phyloP scores from a whole-genome alignment of 441 rosid genomes.

The Flueggea neowawraea region DNA sequence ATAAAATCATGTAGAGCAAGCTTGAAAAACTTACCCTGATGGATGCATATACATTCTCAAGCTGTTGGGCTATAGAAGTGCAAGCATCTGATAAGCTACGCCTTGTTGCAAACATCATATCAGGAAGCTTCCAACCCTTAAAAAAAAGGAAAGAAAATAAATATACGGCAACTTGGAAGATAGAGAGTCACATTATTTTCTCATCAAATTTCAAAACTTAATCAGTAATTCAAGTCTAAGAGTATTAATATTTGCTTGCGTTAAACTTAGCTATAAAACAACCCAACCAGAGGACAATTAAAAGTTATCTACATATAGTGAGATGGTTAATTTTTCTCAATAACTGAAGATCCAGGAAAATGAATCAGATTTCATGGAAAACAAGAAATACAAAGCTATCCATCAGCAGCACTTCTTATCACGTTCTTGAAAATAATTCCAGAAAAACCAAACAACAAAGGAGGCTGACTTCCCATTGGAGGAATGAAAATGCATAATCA shows the following conservation, averaged over 20 bases:
- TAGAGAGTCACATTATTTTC: no score
- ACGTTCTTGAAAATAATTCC: background rate
- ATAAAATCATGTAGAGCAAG: background rate
- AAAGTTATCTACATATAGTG: no score
- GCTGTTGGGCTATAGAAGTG: slow-evolving; percentile 64
- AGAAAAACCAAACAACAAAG: no score
- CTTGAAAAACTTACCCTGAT: slow-evolving; percentile 48
- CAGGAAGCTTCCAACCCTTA: slow-evolving; percentile 97
- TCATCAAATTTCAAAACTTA: no score
- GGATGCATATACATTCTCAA: slow-evolving; percentile 72
- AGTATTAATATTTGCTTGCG: no score
- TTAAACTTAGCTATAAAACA: no score
- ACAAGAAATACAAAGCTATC: background rate
- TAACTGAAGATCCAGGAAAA: background rate
- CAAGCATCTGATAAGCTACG: slow-evolving; percentile 90
- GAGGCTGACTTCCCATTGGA: no score
- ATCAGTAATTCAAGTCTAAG: no score
- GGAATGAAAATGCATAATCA: no score
- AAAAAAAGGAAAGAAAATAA: slow-evolving; percentile 5
- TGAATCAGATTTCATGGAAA: background rate
- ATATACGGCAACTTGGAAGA: background rate
- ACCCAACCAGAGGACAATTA: no score
- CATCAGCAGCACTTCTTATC: background rate
- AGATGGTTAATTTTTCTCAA: background rate
- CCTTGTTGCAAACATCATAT: slow-evolving; percentile 96